Evolutionary conservation across 768 basidiomycete genomes (phyloP).

Genomic region (Pisolithus sp.): DNA sequence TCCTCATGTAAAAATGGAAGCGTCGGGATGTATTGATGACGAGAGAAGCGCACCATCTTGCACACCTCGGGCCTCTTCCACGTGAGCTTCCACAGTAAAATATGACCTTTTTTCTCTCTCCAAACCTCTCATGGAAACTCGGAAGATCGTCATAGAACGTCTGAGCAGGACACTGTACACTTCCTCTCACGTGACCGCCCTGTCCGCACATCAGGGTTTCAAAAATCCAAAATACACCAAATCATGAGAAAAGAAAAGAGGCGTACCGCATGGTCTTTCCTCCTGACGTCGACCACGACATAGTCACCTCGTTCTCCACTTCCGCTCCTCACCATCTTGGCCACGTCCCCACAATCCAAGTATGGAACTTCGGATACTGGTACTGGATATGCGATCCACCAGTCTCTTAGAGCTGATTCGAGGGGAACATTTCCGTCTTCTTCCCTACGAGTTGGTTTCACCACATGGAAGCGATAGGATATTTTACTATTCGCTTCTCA

Average conservation of each 20-base stretch:
- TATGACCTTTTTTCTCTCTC: constrained; percentile 36
- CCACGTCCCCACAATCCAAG: constrained; percentile 35
- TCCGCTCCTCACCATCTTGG: constrained; percentile 19
- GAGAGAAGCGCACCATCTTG: constrained; percentile 40
- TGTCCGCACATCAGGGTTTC: constrained; percentile 13
- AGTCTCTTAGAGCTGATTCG: constrained; percentile 29
- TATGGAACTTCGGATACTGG: constrained; percentile 25
- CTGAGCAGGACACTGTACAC: constrained; percentile 43
- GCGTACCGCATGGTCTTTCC: constrained; percentile 40
- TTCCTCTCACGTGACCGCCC: constrained; percentile 51
- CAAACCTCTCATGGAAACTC: constrained; percentile 36
- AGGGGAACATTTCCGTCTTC: constrained; percentile 3
- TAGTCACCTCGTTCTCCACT: constrained; percentile 16
- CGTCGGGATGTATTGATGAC: neutral
- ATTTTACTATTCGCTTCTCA: constrained; percentile 30
- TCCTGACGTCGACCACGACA: constrained; percentile 46
- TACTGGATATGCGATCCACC: constrained; percentile 52
- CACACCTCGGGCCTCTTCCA: constrained; percentile 49
- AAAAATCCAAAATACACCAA: neutral
- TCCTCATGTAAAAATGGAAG: neutral
- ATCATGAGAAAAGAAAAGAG: neutral
- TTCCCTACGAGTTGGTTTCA: constrained; percentile 21
- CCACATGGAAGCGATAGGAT: constrained; percentile 43
- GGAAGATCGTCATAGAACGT: constrained; percentile 43
- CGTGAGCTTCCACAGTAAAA: constrained; percentile 51